Evolutionary conservation across 2,329 filamentous ascomycete species (phyloP), one percentile per base, ranked within the genome.

Genomic region (Fusarium aywerte): DNA sequence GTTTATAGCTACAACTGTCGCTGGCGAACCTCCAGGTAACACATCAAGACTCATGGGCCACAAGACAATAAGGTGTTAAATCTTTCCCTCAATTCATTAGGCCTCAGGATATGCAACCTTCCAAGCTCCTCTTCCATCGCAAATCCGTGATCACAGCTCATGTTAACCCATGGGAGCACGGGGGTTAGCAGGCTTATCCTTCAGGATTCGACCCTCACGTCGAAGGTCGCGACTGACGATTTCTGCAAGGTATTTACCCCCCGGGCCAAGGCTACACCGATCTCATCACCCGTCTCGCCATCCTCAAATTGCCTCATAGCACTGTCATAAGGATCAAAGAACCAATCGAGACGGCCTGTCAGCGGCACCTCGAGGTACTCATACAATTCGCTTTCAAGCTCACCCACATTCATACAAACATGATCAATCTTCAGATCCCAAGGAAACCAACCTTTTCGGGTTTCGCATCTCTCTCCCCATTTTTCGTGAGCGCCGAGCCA

Each of bases 381-480:
- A 0, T 4, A 4, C 1, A 2, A 1, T 4, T 1, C 0, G 4
- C 1, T 1, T 11, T 2, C 0, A 2, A 1, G 52, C 4, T 52
- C 15, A 1, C n/a, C 47, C 8, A 52, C 2, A n/a, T n/a, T n/a
- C n/a, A n/a, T n/a, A 3, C 2, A 2, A 7, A 56, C 10, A 2
- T 0, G 2, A 5, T 5, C 2, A 6, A 10, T n/a, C 0, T 0
- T 5, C 0, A 3, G 1, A 8, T 33, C 0, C 15, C 29, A 8
- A 16, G 39, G 47, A 7, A n/a, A 9, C 16, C 23, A 40, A 10
- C 3, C 16, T 1, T n/a, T 4, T n/a, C 16, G 5, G 1, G 8
- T 3, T 2, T 10, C 16, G 11, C 12, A n/a, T n/a, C n/a, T n/a
- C n/a, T n/a, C n/a, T n/a, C n/a, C n/a, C n/a, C n/a, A n/a, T n/a